phyloP scores from a whole-genome alignment of 306 rosid species.

The Castanea sativa region DNA sequence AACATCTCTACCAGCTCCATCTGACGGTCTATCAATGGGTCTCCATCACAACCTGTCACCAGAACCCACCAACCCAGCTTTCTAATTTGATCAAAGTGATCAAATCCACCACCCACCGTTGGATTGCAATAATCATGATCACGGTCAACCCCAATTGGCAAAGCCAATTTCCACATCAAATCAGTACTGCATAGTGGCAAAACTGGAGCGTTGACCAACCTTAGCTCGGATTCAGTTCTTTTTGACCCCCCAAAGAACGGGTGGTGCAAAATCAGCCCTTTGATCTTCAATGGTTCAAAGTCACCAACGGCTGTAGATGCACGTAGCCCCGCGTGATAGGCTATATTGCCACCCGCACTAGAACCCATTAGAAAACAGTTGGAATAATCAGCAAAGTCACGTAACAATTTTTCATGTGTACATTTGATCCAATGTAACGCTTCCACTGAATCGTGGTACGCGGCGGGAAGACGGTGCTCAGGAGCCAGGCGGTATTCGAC shows the following conservation, averaged over 20 bases:
- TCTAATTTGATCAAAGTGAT: constrained; percentile 9
- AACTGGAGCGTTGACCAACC: not conserved
- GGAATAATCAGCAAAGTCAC: constrained; percentile 23
- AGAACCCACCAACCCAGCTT: constrained; percentile 25
- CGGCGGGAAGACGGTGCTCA: constrained; percentile 33
- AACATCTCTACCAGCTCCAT: constrained; percentile 23
- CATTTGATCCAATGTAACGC: constrained; percentile 30
- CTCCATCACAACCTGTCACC: constrained; percentile 28
- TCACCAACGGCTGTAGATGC: constrained; percentile 3
- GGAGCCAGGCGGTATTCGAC: constrained; percentile 39
- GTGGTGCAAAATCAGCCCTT: constrained; percentile 43
- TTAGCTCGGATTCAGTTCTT: constrained; percentile 39
- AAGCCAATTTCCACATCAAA: constrained; percentile 35
- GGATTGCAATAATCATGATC: constrained; percentile 47
- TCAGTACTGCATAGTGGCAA: constrained; percentile 28
- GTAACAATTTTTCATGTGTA: constrained; percentile 27
- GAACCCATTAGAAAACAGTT: constrained; percentile 35
- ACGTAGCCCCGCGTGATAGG: constrained; percentile 27
- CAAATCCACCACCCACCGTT: not conserved
- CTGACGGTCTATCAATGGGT: constrained; percentile 39
- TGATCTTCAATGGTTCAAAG: constrained; percentile 25
- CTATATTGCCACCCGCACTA: constrained; percentile 45
- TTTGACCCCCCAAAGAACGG: constrained; percentile 46
- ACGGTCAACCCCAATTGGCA: constrained; percentile 39
- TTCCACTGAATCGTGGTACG: constrained; percentile 41